Percentiles rank a stretch among this genome's conserved stretches.
Evolutionary conservation across 73 alveolate genomes (phyloP).

Genomic region (Paramecium sexaurelia): DNA sequence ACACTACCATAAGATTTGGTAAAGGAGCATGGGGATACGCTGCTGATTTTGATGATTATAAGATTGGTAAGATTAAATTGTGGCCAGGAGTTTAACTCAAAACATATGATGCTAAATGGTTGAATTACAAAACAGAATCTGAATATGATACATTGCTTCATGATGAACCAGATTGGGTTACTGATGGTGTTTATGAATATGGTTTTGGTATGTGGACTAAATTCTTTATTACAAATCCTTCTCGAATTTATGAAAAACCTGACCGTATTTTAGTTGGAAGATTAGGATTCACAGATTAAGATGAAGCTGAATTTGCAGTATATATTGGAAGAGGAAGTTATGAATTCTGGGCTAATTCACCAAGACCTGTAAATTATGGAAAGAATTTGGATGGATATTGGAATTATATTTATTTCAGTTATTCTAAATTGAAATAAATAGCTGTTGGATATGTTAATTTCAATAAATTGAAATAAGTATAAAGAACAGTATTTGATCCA

Average conservation of each 20-base stretch:
- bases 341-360: conserved; percentile 30
- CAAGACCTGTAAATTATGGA: conserved; percentile 17
- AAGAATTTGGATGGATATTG: conserved; percentile 57
- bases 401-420: conserved; percentile 48
- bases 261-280: conserved; percentile 25
- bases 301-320: conserved; percentile 24
- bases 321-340: conserved; percentile 27
- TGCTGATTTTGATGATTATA: background rate
- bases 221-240: conserved; percentile 50
- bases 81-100: background rate
- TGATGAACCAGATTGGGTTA: background rate
- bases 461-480: background rate
- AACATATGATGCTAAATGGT: background rate
- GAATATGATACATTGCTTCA: background rate
- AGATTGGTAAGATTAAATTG: background rate
- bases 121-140: background rate
- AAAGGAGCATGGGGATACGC: conserved; percentile 24
- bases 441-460: conserved; percentile 38
- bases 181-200: conserved; percentile 59
- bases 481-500: conserved; percentile 26
- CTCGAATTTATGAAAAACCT: conserved; percentile 47
- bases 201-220: conserved; percentile 59
- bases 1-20: conserved; percentile 46
- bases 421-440: background rate
- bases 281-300: conserved; percentile 45